Evolutionary conservation across 805 yeast species (phyloP).

Genomic region (Debaryomyces castellii): DNA sequence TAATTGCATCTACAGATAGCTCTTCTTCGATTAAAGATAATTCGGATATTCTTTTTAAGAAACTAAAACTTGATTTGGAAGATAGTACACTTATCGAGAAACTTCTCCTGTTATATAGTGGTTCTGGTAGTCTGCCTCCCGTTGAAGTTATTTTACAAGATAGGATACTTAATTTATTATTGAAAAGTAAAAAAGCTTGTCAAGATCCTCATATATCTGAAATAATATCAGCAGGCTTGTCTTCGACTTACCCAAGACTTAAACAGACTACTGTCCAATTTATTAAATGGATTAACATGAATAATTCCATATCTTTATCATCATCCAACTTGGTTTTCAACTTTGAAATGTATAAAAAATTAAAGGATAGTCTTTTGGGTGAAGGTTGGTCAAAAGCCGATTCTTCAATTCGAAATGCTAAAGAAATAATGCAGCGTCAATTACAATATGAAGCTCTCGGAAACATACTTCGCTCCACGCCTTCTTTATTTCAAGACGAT

Average conservation of each 20-base stretch:
- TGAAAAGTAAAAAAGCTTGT: constrained; percentile 55
- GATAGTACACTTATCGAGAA: constrained; percentile 40
- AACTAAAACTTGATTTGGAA: constrained; percentile 54
- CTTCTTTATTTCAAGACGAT: constrained; percentile 41
- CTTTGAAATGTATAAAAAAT: constrained; percentile 47
- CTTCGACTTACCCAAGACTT: constrained; percentile 50
- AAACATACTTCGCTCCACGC: constrained; percentile 51
- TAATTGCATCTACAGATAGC: constrained; percentile 65
- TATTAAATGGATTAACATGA: constrained; percentile 55
- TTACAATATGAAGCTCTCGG: constrained; percentile 81
- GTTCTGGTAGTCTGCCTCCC: constrained; percentile 50
- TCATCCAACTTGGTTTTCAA: constrained; percentile 25
- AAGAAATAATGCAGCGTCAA: constrained; percentile 48
- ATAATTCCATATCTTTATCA: constrained; percentile 2
- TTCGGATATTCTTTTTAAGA: constrained; percentile 52
- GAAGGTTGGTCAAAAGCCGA: constrained; percentile 63
- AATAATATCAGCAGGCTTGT: constrained; percentile 60
- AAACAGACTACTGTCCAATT: constrained; percentile 61
- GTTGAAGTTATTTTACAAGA: constrained; percentile 56
- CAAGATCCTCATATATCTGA: constrained; percentile 38
- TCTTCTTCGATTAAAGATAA: constrained; percentile 54
- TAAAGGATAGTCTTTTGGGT: constrained; percentile 50
- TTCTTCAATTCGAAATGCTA: constrained; percentile 35
- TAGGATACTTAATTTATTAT: constrained; percentile 49
- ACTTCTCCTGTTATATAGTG: constrained; percentile 51